A percentile compares a stretch with the other conserved stretches of the same genome.
phyloP scores from a whole-genome alignment of 768 basidiomycete genomes.

The Trichaptum fuscoviolaceum region DNA sequence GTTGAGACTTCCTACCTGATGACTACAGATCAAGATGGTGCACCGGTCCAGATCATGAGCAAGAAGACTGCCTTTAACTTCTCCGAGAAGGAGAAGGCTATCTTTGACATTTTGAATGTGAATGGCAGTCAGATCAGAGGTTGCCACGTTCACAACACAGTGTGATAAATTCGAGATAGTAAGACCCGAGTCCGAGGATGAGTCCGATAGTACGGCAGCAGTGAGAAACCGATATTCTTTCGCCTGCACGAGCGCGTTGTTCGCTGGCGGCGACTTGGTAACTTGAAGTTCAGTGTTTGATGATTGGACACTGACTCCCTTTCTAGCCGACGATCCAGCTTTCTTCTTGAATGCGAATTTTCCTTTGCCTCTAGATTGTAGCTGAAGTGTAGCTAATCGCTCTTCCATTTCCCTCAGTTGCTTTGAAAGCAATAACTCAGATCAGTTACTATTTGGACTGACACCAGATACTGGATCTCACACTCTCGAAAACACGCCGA shows the following conservation, averaged over 20 bases:
- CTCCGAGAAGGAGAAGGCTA: conserved; percentile 61
- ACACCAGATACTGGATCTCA: conserved; percentile 29
- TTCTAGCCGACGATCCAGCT: conserved; percentile 18
- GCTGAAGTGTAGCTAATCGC: conserved; percentile 45
- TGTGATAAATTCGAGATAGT: conserved; percentile 59
- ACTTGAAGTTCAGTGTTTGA: too few relatives aligned
- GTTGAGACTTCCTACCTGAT: conserved; percentile 57
- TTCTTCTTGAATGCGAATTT: conserved; percentile 69
- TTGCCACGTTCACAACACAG: conserved; percentile 65
- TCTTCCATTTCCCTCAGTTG: conserved; percentile 62
- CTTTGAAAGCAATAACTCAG: conserved; percentile 30
- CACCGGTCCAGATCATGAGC: conserved; percentile 60
- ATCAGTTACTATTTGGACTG: not conserved
- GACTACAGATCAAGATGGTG: conserved; percentile 66
- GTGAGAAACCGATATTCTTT: conserved; percentile 39
- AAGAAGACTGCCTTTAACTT: conserved; percentile 65
- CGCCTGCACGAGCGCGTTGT: not conserved
- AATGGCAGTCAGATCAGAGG: conserved; percentile 45
- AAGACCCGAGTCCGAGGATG: conserved; percentile 42
- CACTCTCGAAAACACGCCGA: conserved; percentile 65
- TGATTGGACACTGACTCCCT: conserved; percentile 1
- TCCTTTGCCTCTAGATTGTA: conserved; percentile 39
- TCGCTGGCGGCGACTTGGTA: not conserved
- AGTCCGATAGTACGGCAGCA: conserved; percentile 31
- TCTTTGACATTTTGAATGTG: conserved; percentile 59